Percentiles rank a stretch among this genome's conserved stretches.
These are phyloP conservation scores for Mediolabrus comicus DNA, from an alignment of 108 stramenopile species.

Conservation along the genomic window DNA sequence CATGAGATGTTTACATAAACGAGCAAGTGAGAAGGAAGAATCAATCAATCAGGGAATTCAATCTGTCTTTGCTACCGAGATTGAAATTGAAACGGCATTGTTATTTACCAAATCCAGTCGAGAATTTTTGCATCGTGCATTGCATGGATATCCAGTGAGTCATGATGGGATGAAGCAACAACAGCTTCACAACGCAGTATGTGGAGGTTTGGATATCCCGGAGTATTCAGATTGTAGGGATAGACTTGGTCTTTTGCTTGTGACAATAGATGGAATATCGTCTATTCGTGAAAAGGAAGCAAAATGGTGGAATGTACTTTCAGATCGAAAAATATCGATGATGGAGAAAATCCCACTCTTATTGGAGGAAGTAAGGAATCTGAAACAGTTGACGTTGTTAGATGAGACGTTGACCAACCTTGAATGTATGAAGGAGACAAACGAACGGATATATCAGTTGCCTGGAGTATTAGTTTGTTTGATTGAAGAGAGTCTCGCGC, in stretches of 20 bases:
- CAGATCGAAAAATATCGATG: background rate
- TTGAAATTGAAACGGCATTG: conserved; percentile 25
- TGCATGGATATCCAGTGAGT: conserved; percentile 14
- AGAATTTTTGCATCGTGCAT: conserved; percentile 27
- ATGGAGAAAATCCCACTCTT: conserved; percentile 7
- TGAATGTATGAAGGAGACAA: conserved; percentile 9
- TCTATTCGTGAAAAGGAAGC: conserved; percentile 28
- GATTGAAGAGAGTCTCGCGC: conserved; percentile 26
- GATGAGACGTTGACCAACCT: conserved; percentile 37
- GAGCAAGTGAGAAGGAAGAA: conserved; percentile 20
- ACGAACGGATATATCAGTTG: conserved; percentile 21
- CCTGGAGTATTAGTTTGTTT: conserved; percentile 11
- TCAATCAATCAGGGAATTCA: conserved; percentile 19
- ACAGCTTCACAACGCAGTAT: conserved; percentile 12
- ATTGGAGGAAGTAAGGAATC: conserved; percentile 16
- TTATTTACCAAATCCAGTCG: conserved; percentile 28
- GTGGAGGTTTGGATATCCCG: conserved; percentile 20
- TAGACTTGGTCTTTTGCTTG: conserved; percentile 24
- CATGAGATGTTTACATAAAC: conserved; percentile 24
- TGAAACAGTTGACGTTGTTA: conserved; percentile 17
- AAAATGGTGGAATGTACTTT: conserved; percentile 27
- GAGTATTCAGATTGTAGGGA: conserved; percentile 31
- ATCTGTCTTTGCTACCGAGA: conserved; percentile 26
- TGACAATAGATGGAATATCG: conserved; percentile 21
- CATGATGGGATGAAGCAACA: background rate